Evolutionary conservation across 768 basidiomycete species (phyloP).

Genomic region (Lactarius trivialis): DNA sequence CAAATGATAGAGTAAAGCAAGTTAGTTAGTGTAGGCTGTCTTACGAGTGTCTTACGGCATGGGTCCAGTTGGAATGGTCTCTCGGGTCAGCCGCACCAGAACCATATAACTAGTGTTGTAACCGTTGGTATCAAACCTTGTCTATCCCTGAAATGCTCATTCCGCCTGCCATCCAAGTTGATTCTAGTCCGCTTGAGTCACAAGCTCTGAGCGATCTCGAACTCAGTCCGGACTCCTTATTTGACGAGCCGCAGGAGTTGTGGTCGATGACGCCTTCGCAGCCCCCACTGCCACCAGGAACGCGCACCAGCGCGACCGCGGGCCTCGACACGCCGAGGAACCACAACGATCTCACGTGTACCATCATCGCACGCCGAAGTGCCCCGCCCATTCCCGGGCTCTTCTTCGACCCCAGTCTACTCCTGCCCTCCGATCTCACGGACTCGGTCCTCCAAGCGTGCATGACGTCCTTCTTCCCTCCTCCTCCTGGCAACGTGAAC

Average conservation of each 20-base stretch:
- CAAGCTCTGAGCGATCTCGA: constrained; percentile 13
- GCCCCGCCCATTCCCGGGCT: constrained; percentile 60
- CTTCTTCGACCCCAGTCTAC: constrained; percentile 48
- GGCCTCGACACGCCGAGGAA: background rate
- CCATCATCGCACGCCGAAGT: constrained; percentile 29
- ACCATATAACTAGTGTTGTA: background rate
- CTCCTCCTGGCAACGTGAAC: constrained; percentile 37
- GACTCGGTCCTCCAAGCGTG: constrained; percentile 45
- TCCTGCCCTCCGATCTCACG: constrained; percentile 46
- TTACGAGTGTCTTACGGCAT: background rate
- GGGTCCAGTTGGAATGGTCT: background rate
- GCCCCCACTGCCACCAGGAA: background rate
- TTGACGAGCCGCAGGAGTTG: constrained; percentile 36
- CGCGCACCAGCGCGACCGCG: constrained; percentile 1
- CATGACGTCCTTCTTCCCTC: constrained; percentile 49
- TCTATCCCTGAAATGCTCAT: constrained; percentile 6
- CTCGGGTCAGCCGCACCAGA: background rate
- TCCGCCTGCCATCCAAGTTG: background rate
- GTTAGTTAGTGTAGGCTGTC: background rate
- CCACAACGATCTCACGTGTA: constrained; percentile 5
- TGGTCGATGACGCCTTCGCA: constrained; percentile 4
- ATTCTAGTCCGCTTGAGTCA: background rate
- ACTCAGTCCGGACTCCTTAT: constrained; percentile 40
- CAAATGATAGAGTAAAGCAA: no score
- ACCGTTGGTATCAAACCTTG: constrained; percentile 5